Base-by-base conservation (phyloP, 495 filamentous ascomycete species). In the Penicillium goetzii region DNA sequence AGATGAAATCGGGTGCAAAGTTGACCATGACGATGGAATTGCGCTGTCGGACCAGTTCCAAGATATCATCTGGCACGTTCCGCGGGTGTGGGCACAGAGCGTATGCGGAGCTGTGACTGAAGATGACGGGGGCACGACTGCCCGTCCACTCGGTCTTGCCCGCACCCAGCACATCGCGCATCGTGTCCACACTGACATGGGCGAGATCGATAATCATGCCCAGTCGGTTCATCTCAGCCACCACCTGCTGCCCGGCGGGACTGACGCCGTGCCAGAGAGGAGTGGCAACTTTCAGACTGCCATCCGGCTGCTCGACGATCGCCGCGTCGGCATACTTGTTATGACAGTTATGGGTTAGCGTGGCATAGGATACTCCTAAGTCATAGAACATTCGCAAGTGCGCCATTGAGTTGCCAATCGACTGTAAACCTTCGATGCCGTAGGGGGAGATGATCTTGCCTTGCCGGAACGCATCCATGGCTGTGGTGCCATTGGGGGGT, bases 301-400 rank as follows among this genome's bases (percentile, higher is more conserved):
- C 81, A 26, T 71, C 74, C 38, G 81, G 78, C 25, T 78, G 69
- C 51, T 78, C 75, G 12, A 84, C 71, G 8, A 96, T 74, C 1
- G 95, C 94, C 4, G 92, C 88, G 68, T 97, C 95, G 30, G 93
- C 92, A 75, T 89, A 97, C 34, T 78, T 80, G 74, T 97, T 99
- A 72, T 93, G 90, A 79, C 95, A 99, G 77, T 96, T 96, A 77
- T 96, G 93, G 3, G 91, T 96, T 14, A 99, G 76, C 0, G 94
- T 97, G 8, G 90, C 89, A 66, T 97, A 97, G 45, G 91, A 88
- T 9, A 96, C 93, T n/a, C 94, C 95, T 14, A 95, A 80, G 3
- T 81, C 79, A 71, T 93, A 78, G 72, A 86, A 96, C 9, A 84
- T 80, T 4, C 95, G 88, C 21, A 97, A 81, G 56, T 88, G 90